Evolutionary conservation across 2,329 filamentous ascomycete species (phyloP).

Genomic region (Nemania abortiva): DNA sequence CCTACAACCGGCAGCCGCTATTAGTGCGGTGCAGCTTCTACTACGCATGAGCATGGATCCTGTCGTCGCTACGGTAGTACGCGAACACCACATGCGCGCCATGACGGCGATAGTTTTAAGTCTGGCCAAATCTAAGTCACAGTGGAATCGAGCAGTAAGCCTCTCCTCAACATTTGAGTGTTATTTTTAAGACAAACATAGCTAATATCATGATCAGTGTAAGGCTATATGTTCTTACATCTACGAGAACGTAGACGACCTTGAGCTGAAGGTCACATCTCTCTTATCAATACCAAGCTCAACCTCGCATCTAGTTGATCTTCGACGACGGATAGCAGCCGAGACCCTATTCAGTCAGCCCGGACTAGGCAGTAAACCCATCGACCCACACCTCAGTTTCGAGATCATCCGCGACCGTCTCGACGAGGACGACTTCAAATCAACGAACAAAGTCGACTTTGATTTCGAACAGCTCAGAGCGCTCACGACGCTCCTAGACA

Average conservation of each 20-base stretch:
- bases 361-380: conserved; percentile 55
- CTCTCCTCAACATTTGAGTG: background rate
- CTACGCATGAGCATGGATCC: conserved; percentile 68
- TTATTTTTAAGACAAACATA: background rate
- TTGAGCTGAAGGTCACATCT: conserved; percentile 67
- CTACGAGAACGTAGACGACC: conserved; percentile 60
- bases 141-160: conserved; percentile 61
- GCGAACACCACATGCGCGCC: conserved; percentile 49
- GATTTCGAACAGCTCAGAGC: conserved; percentile 78
- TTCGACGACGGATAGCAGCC: conserved; percentile 75
- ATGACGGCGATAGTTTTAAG: conserved; percentile 58
- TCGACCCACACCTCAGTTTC: conserved; percentile 59
- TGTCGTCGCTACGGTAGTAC: conserved; percentile 53
- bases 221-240: conserved; percentile 61
- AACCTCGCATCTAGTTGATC: conserved; percentile 63
- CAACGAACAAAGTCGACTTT: conserved; percentile 68
- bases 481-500: conserved; percentile 76
- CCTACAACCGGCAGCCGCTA: conserved; percentile 53
- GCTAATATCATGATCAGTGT: conserved; percentile 57
- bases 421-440: conserved; percentile 61
- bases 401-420: conserved; percentile 62
- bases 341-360: conserved; percentile 70
- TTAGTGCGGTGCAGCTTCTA: conserved; percentile 60
- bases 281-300: conserved; percentile 70
- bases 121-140: conserved; percentile 54